Percentiles rank a stretch among this genome's conserved stretches.
These are phyloP conservation scores for Parachaetomium inaequale DNA, from an alignment of 495 filamentous ascomycete genomes.

Conservation along the genomic window DNA sequence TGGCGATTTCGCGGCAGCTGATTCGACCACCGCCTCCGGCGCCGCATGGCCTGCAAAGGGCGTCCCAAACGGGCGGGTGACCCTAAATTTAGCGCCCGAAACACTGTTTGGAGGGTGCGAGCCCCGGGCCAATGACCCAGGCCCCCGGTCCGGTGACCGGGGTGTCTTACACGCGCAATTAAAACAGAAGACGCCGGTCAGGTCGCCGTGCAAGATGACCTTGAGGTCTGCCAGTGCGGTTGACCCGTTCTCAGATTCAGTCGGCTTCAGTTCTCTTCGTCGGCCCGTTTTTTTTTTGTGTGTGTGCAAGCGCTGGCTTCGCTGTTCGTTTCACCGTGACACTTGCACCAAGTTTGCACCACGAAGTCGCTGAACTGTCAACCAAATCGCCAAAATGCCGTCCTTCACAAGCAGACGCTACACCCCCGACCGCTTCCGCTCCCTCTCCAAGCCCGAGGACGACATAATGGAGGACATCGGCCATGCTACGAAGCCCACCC, in stretches of 20 bases:
- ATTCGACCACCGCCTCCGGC: constrained; percentile 7
- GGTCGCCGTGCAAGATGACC: constrained; percentile 16
- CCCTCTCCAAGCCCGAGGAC: background rate
- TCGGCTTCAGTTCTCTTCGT: background rate
- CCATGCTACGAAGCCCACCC: background rate
- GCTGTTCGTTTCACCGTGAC: background rate
- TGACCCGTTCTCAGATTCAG: constrained; percentile 3
- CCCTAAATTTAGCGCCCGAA: constrained; percentile 22
- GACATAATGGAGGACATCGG: constrained; percentile 12
- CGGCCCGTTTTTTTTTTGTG: background rate
- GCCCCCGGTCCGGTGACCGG: constrained; percentile 13
- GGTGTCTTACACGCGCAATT: constrained; percentile 11
- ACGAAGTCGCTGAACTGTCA: too few species aligned
- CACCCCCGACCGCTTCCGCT: constrained; percentile 7
- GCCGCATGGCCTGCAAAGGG: constrained; percentile 13
- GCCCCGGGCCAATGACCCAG: constrained; percentile 5
- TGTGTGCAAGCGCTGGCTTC: background rate
- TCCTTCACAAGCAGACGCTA: constrained; percentile 13
- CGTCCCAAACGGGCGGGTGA: constrained; percentile 18
- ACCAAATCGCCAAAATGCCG: constrained; percentile 11
- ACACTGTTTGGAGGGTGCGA: constrained; percentile 12
- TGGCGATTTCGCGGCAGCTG: constrained; percentile 7
- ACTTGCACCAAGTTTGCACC: too few species aligned
- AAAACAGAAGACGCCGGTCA: constrained; percentile 16
- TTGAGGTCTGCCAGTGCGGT: constrained; percentile 8